phyloP scores from a whole-genome alignment of 148 eudicot genomes.

The Cornus florida region DNA sequence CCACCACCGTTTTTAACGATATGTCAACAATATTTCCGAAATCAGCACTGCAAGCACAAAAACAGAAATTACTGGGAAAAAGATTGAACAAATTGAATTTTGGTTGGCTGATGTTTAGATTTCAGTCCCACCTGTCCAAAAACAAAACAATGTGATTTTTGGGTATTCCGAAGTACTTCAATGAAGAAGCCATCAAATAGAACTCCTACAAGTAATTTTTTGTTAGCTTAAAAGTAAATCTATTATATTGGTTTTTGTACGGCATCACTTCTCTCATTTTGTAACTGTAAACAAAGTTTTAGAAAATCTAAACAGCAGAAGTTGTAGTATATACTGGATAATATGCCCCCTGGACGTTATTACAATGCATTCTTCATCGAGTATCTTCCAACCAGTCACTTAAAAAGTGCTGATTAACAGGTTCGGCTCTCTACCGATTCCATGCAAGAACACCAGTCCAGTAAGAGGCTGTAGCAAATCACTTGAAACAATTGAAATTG shows the following conservation, averaged over 20 bases:
- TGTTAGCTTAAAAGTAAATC: background rate
- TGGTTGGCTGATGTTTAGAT: background rate
- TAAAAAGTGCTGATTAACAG: background rate
- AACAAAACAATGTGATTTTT: background rate
- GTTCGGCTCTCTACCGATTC: background rate
- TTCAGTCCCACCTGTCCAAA: background rate
- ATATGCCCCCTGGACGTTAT: background rate
- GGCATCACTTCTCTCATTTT: background rate
- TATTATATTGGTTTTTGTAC: background rate
- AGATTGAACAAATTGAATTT: background rate
- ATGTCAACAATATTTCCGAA: slow-evolving; percentile 67
- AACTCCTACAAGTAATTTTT: background rate
- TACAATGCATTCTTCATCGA: background rate
- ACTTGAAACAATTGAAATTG: background rate
- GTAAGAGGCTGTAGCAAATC: background rate
- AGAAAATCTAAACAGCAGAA: background rate
- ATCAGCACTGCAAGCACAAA: slow-evolving; percentile 56
- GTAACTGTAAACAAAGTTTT: background rate
- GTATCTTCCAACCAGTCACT: background rate
- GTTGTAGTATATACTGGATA: background rate
- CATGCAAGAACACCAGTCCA: background rate
- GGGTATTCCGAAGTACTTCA: background rate
- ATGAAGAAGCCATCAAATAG: background rate
- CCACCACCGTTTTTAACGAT: slow-evolving; percentile 58
- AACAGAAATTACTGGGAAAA: background rate